Conservation (phyloP, 495 filamentous ascomycete genomes). For the Sphaerosporella brunnea region DNA sequence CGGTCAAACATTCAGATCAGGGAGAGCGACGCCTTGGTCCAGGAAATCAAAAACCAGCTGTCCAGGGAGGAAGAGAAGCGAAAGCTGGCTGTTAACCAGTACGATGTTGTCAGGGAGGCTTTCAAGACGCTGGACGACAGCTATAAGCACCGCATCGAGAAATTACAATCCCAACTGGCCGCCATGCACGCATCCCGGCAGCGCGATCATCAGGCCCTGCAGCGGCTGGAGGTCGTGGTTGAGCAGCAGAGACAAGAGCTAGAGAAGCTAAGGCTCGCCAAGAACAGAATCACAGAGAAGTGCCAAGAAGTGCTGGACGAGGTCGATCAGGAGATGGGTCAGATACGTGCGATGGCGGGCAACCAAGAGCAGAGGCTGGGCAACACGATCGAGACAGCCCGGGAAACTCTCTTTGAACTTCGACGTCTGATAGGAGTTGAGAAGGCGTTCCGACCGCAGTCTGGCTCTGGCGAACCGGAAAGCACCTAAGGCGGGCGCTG, state of each 20-base stretch:
- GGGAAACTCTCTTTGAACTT: constrained; percentile 16
- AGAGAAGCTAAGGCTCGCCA: constrained; percentile 38
- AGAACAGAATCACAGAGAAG: constrained; percentile 42
- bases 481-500: neutral
- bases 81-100: constrained; percentile 38
- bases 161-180: constrained; percentile 36
- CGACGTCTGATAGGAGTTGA: constrained; percentile 23
- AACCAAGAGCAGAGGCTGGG: constrained; percentile 14
- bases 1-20: constrained; percentile 45
- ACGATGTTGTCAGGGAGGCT: constrained; percentile 50
- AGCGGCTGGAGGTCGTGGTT: constrained; percentile 31
- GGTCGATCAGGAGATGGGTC: constrained; percentile 18
- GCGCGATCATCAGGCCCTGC: constrained; percentile 26
- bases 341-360: constrained; percentile 15
- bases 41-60: constrained; percentile 42
- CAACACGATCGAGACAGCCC: constrained; percentile 16
- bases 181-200: constrained; percentile 30
- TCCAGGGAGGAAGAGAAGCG: constrained; percentile 32
- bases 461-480: no score
- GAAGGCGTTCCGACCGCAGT: constrained; percentile 13
- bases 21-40: constrained; percentile 42
- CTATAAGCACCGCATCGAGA: constrained; percentile 35
- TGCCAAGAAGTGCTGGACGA: constrained; percentile 44
- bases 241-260: constrained; percentile 39
- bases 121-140: constrained; percentile 49